Percentiles rank a stretch among this genome's conserved stretches.
Evolutionary conservation across 192 early-diverging fungal genomes (phyloP).

Genomic region (Chytriomyces sp.): DNA sequence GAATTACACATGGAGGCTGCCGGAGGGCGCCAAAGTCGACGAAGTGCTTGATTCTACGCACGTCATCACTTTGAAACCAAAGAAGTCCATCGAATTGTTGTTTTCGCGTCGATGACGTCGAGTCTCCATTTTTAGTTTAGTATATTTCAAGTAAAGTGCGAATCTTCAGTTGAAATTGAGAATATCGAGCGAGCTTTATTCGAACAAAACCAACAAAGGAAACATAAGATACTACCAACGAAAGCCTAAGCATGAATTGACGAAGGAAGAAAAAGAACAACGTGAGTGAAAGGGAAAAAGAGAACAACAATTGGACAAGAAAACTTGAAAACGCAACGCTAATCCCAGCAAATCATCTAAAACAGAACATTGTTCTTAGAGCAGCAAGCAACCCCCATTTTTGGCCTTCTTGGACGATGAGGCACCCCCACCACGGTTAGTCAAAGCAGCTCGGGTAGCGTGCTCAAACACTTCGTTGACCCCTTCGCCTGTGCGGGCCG

Average conservation of each 20-base stretch:
- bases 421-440: slow-evolving; percentile 32
- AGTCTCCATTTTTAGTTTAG: neutral
- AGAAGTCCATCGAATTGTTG: neutral
- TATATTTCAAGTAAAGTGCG: no score
- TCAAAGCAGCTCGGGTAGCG: slow-evolving; percentile 40
- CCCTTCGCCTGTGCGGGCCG: slow-evolving; percentile 81
- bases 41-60: neutral
- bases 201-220: no score
- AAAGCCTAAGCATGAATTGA: no score
- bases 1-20: slow-evolving; percentile 14
- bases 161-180: no score
- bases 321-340: no score
- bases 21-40: neutral
- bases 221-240: no score
- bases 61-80: neutral
- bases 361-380: slow-evolving; percentile 7
- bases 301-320: no score
- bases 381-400: slow-evolving; percentile 8
- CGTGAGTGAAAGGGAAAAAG: no score
- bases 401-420: neutral
- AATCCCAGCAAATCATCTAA: no score
- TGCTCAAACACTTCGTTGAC: slow-evolving; percentile 17
- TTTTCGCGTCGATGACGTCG: slow-evolving; percentile 1
- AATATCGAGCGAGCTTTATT: no score
- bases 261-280: no score